phyloP scores from a whole-genome alignment of 2,329 filamentous ascomycete genomes.

The Pseudogymnoascus sp. region DNA sequence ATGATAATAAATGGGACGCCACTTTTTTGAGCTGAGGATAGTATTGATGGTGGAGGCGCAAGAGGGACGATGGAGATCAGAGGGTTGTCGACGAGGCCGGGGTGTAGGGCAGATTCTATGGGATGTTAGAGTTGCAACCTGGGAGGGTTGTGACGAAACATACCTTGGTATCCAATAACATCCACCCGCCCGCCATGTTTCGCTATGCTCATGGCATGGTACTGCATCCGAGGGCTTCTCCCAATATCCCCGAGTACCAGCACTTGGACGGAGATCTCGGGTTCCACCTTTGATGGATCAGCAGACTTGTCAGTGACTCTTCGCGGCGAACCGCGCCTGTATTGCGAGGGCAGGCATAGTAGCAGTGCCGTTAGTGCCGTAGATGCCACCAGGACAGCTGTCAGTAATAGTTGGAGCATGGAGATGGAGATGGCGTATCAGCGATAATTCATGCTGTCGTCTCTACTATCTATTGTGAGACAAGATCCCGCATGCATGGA shows the following conservation, averaged over 20 bases:
- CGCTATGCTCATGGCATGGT: conserved; percentile 88
- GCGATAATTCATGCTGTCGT: not conserved
- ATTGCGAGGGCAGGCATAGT: conserved; percentile 31
- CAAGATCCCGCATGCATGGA: not conserved
- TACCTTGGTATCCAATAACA: conserved; percentile 81
- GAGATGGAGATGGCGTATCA: conserved; percentile 13
- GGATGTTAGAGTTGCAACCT: conserved; percentile 8
- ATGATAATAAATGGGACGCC: conserved; percentile 68
- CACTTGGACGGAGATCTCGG: conserved; percentile 59
- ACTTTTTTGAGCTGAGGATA: conserved; percentile 47
- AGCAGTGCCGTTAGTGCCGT: conserved; percentile 28
- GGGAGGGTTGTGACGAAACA: conserved; percentile 21
- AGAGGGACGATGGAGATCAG: conserved; percentile 67
- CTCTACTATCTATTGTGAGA: not conserved
- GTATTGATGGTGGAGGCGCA: conserved; percentile 54
- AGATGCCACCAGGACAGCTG: conserved; percentile 26
- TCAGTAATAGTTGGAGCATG: conserved; percentile 26
- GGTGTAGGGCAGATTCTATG: conserved; percentile 70
- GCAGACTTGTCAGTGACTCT: conserved; percentile 19
- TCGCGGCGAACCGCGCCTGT: conserved; percentile 31
- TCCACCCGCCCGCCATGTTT: conserved; percentile 73
- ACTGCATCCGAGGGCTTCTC: conserved; percentile 94
- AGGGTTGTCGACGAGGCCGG: conserved; percentile 62
- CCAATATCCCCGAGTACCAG: conserved; percentile 93
- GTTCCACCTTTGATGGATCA: conserved; percentile 20